Percentiles rank a stretch among this genome's conserved stretches.
Conservation (phyloP, 108 stramenopile genomes). For the Stephanodiscus minutulus region DNA sequence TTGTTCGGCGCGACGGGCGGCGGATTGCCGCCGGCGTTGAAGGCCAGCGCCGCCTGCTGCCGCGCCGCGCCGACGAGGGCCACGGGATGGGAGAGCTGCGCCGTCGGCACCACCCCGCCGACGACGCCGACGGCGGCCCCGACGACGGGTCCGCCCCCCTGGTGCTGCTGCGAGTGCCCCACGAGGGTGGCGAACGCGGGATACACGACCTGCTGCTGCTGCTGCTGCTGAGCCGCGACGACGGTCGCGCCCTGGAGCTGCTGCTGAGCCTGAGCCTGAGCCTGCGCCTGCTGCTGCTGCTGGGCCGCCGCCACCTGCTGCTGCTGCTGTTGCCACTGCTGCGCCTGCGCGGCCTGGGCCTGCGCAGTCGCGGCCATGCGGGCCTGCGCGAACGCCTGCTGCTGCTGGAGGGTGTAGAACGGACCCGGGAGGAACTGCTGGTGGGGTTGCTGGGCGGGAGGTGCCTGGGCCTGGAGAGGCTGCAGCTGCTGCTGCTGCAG, state of each 20-base stretch:
- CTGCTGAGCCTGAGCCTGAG: background rate
- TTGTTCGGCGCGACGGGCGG: too few species aligned
- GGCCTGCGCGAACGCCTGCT: slow-evolving; percentile 14
- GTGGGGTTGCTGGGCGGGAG: slow-evolving; percentile 20
- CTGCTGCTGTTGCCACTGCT: slow-evolving; percentile 29
- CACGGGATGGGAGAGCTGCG: background rate
- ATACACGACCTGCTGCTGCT: background rate
- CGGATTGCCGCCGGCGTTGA: background rate
- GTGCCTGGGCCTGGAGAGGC: slow-evolving; percentile 10
- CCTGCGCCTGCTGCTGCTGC: slow-evolving; percentile 16
- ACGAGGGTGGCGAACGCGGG: slow-evolving; percentile 1
- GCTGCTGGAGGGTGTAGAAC: slow-evolving; percentile 17
- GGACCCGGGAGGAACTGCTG: slow-evolving; percentile 16
- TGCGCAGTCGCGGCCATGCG: slow-evolving; percentile 7
- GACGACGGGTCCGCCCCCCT: background rate
- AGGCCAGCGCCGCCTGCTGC: background rate
- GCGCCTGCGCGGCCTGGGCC: slow-evolving; percentile 7
- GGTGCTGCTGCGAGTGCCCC: slow-evolving; percentile 2
- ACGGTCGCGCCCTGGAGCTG: background rate
- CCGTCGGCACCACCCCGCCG: too few species aligned
- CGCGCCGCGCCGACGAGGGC: background rate
- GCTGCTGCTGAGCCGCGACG: background rate
- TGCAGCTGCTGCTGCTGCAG: slow-evolving; percentile 3
- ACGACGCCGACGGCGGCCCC: background rate
- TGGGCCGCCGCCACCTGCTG: too few species aligned